phyloP scores from a whole-genome alignment of 805 yeast species.

The Middelhovenomyces tepae region DNA sequence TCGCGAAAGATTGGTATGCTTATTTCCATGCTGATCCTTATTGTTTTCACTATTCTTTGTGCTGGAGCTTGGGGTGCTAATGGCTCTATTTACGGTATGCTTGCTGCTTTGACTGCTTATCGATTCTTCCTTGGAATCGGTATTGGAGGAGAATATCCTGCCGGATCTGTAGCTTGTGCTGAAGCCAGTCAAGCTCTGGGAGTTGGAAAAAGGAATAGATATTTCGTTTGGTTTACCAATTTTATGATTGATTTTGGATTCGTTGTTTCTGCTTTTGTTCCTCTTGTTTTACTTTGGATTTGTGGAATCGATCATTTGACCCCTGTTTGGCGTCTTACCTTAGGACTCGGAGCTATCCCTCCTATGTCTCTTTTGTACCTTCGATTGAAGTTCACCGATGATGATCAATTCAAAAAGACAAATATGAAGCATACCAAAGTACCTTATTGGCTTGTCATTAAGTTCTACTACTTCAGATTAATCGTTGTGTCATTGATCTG shows the following conservation, averaged over 20 bases:
- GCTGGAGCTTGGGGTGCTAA: slow-evolving; percentile 83
- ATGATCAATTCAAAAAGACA: slow-evolving; percentile 59
- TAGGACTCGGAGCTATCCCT: slow-evolving; percentile 85
- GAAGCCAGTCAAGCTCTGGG: slow-evolving; percentile 77
- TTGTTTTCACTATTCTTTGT: slow-evolving; percentile 67
- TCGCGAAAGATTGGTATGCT: slow-evolving; percentile 83
- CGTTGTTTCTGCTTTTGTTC: slow-evolving; percentile 75
- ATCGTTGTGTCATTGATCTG: slow-evolving; percentile 65
- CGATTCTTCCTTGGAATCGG: slow-evolving; percentile 86
- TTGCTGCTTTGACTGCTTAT: slow-evolving; percentile 74
- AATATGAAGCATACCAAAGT: slow-evolving; percentile 53
- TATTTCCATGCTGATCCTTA: slow-evolving; percentile 63
- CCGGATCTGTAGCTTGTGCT: slow-evolving; percentile 88
- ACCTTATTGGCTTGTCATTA: slow-evolving; percentile 63
- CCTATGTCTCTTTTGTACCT: slow-evolving; percentile 70
- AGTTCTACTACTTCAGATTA: slow-evolving; percentile 79
- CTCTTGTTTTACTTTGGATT: slow-evolving; percentile 79
- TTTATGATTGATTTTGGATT: slow-evolving; percentile 82
- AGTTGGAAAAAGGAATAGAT: slow-evolving; percentile 79
- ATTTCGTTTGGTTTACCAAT: slow-evolving; percentile 83
- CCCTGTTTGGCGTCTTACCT: slow-evolving; percentile 84
- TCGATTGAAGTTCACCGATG: slow-evolving; percentile 69
- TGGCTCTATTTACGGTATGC: slow-evolving; percentile 62
- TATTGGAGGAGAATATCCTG: slow-evolving; percentile 92
- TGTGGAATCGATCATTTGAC: slow-evolving; percentile 60